phyloP scores from a whole-genome alignment of 2,329 filamentous ascomycete species.

The Ceratocystis cubensis region DNA sequence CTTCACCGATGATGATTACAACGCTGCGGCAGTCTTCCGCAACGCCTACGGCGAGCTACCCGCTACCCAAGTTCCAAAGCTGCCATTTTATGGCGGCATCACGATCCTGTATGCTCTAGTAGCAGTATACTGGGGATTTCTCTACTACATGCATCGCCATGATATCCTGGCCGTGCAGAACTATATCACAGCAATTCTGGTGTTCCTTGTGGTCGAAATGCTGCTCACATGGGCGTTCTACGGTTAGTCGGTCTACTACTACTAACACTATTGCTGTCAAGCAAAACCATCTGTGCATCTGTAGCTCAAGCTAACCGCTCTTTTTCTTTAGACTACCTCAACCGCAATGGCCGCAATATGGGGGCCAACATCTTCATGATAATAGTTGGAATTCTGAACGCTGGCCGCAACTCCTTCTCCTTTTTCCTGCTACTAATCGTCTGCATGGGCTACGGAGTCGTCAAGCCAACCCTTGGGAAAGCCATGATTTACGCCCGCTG shows the following conservation, averaged over 20 bases:
- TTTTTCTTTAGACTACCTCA: slow-evolving; percentile 63
- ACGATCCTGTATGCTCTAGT: slow-evolving; percentile 88
- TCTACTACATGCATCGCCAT: slow-evolving; percentile 86
- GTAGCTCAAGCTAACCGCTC: background rate
- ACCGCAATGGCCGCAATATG: slow-evolving; percentile 71
- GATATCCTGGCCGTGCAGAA: slow-evolving; percentile 98
- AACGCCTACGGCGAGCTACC: slow-evolving; percentile 95
- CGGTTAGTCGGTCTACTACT: slow-evolving; percentile 36
- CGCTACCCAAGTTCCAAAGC: slow-evolving; percentile 87
- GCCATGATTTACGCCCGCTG: slow-evolving; percentile 91
- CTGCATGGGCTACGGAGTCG: slow-evolving; percentile 98
- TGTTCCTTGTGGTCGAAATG: slow-evolving; percentile 92
- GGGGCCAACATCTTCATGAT: slow-evolving; percentile 79
- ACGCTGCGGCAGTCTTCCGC: slow-evolving; percentile 75
- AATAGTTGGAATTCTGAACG: slow-evolving; percentile 84
- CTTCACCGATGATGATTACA: slow-evolving; percentile 57
- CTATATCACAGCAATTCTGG: slow-evolving; percentile 92
- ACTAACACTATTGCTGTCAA: slow-evolving; percentile 20
- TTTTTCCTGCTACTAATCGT: slow-evolving; percentile 97
- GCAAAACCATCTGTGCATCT: no score
- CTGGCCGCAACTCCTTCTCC: slow-evolving; percentile 89
- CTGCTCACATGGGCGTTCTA: slow-evolving; percentile 99
- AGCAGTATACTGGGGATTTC: slow-evolving; percentile 76
- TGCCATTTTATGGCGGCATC: slow-evolving; percentile 91
- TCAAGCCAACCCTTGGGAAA: slow-evolving; percentile 80